These are phyloP conservation scores for Pichia sp. DNA, from an alignment of 1,139 yeast genomes.

Conservation along the genomic window DNA sequence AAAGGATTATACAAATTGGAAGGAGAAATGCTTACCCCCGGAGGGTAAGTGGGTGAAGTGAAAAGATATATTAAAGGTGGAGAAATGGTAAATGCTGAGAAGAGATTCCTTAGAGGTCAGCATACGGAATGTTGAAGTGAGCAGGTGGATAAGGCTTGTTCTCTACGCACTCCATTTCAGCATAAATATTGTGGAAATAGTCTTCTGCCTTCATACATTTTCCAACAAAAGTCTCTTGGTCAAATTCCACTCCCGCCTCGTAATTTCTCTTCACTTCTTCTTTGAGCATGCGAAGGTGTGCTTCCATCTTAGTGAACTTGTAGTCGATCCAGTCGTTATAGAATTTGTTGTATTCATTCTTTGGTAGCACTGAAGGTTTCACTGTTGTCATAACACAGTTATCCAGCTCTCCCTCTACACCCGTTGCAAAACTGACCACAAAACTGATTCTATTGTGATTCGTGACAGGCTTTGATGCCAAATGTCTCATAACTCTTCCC, in stretches of 20 bases:
- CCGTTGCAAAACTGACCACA: constrained; percentile 26
- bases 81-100: constrained; percentile 24
- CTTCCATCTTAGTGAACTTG: constrained; percentile 30
- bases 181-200: constrained; percentile 21
- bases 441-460: constrained; percentile 29
- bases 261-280: constrained; percentile 17
- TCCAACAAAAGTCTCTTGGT: constrained; percentile 21
- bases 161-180: constrained; percentile 27
- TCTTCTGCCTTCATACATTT: constrained; percentile 21
- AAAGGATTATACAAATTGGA: constrained; percentile 21
- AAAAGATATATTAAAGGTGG: constrained; percentile 25
- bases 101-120: constrained; percentile 12
- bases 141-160: constrained; percentile 27
- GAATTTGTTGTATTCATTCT: constrained; percentile 28
- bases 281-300: constrained; percentile 28
- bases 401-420: constrained; percentile 27
- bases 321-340: constrained; percentile 33
- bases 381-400: constrained; percentile 29
- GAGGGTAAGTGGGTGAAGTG: too few relatives aligned
- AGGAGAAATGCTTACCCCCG: too few relatives aligned
- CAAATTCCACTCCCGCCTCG: constrained; percentile 20
- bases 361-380: constrained; percentile 32
- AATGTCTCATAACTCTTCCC: constrained; percentile 31
- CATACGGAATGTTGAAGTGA: constrained; percentile 22
- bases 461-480: constrained; percentile 31